phyloP scores from a whole-genome alignment of 1,139 yeast species.

The Suhomyces anneliseae region DNA sequence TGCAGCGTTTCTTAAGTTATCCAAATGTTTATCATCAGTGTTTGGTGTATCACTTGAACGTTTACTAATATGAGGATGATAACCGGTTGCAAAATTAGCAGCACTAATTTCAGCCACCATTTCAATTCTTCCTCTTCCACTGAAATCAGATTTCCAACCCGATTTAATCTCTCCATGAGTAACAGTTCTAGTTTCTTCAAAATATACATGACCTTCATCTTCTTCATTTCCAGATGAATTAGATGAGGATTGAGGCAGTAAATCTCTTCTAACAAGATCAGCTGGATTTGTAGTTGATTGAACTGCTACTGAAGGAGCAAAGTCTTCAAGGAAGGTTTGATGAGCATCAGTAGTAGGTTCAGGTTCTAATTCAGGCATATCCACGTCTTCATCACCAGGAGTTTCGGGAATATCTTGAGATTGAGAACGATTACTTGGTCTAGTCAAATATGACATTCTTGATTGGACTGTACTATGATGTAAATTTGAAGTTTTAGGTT shows the following conservation, averaged over 20 bases:
- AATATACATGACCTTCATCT: conserved; percentile 43
- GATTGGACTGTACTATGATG: conserved; percentile 47
- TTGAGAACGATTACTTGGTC: conserved; percentile 13
- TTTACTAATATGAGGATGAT: conserved; percentile 31
- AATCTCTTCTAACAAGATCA: conserved; percentile 22
- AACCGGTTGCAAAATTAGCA: conserved; percentile 58
- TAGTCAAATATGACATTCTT: conserved; percentile 19
- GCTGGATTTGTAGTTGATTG: conserved; percentile 27
- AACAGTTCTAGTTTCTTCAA: conserved; percentile 73
- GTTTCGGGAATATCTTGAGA: background rate
- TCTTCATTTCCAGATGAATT: conserved; percentile 4
- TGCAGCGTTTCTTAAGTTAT: conserved; percentile 44
- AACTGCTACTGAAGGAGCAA: conserved; percentile 16
- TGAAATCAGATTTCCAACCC: conserved; percentile 95
- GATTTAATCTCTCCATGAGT: conserved; percentile 76
- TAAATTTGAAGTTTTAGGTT: conserved; percentile 19
- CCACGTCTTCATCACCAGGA: conserved; percentile 7
- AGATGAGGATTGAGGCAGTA: background rate
- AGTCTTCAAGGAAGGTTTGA: conserved; percentile 9
- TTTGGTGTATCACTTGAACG: conserved; percentile 29
- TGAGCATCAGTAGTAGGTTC: conserved; percentile 16
- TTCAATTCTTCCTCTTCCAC: conserved; percentile 74
- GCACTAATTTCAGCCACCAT: conserved; percentile 68
- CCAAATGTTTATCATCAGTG: conserved; percentile 22
- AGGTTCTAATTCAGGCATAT: conserved; percentile 3